Evolutionary conservation across 129 eudicot genomes (phyloP), one percentile per base, ranked within the genome.

Genomic region (Tagetes erecta): DNA sequence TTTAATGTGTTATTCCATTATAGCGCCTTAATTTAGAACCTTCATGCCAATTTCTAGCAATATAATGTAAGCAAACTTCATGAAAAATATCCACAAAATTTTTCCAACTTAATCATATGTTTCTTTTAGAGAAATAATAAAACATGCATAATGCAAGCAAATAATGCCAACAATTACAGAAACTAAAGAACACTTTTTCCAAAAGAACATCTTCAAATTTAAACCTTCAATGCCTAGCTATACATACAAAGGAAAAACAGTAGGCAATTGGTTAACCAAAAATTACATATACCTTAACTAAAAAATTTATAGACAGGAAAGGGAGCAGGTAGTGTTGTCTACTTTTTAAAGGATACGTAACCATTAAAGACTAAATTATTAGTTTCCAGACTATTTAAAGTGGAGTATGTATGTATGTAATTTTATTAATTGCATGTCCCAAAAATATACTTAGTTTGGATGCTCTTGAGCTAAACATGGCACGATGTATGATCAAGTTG

Each of bases 391-490:
- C 27, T 41, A 41, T 72, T 13, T 56, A 42, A 72, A 57, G 40
- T 67, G 27, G 56, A 40, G 67, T 56, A 57, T 41, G 42, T 40
- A 56, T 41, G 42, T 40, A 56, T 56, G 53, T 57, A 56, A 67
- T 40, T 27, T 31, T 1, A 12, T 41, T 13, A 40, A 56, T 41
- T 72, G 42, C 55, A 72, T 71, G 76, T 63, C 63, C 67, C 67
- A 47, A 14, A 51, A 50, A 4, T 6, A 12, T 6, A 56, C 56
- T 40, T 30, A 30, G 12, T 72, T 42, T 31, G 68, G 76, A 72
- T 72, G 10, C 49, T 39, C 65, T 52, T 71, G 75, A 39, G 65
- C 75, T 55, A 53, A 46, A 37, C 51, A 70, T 51, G 50, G 75
- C 44, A 52, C 3, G 63, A 52, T 14, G 64, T 1, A 53, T 8